Conservation (phyloP, 1,284 basidiomycete genomes). For the Ustilago cynodontis region DNA sequence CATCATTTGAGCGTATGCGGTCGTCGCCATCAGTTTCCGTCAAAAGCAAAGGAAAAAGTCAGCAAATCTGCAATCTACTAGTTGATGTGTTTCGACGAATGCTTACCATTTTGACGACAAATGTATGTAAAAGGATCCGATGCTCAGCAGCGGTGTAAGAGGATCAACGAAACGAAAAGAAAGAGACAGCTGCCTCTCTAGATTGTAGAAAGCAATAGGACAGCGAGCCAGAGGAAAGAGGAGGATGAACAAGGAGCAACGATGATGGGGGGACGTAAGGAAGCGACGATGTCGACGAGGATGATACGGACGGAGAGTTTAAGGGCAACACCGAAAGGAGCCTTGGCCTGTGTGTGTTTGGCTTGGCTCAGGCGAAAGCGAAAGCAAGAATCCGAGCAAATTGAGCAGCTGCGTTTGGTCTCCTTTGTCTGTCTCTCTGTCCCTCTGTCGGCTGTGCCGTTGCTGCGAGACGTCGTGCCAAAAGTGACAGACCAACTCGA, state of each 20-base stretch:
- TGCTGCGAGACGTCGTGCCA: conserved; percentile 1
- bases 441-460: conserved; percentile 10
- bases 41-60: background rate
- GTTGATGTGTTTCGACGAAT: background rate
- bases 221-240: conserved; percentile 5
- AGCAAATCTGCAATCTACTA: conserved; percentile 1
- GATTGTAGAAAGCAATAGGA: conserved; percentile 13
- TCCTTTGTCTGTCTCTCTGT: background rate
- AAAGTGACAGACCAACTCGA: conserved; percentile 18
- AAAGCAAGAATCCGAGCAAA: background rate
- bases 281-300: conserved; percentile 15
- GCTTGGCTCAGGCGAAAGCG: conserved; percentile 8
- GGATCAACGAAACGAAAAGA: conserved; percentile 18
- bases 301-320: conserved; percentile 31
- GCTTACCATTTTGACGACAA: conserved; percentile 42
- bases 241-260: conserved; percentile 10
- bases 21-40: background rate
- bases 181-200: conserved; percentile 36
- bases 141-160: conserved; percentile 37
- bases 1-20: background rate
- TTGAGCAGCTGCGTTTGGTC: conserved; percentile 7
- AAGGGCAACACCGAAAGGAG: conserved; percentile 12
- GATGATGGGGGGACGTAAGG: conserved; percentile 23
- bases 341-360: conserved; percentile 2
- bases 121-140: conserved; percentile 23